phyloP scores from a whole-genome alignment of 1,284 basidiomycete genomes.

The Clitocybe nebularis region DNA sequence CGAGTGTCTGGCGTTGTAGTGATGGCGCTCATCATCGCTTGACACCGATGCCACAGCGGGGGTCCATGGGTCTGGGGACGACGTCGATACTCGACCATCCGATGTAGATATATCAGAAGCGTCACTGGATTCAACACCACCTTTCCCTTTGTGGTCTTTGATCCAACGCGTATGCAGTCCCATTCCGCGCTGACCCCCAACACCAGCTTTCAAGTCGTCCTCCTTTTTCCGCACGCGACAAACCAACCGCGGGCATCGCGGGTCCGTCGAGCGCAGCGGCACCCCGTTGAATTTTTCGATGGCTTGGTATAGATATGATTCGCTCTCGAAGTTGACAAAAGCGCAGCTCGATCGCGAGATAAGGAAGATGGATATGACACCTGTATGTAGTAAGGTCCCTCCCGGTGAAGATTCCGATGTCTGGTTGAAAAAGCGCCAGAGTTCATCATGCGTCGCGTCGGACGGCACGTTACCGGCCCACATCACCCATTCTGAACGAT shows the following conservation, averaged over 20 bases:
- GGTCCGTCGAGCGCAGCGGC: slow-evolving; percentile 62
- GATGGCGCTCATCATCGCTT: slow-evolving; percentile 35
- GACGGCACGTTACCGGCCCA: slow-evolving; percentile 90
- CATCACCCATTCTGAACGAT: slow-evolving; percentile 92
- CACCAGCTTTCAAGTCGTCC: slow-evolving; percentile 87
- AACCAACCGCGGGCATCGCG: slow-evolving; percentile 75
- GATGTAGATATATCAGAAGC: slow-evolving; percentile 18
- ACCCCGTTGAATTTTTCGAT: slow-evolving; percentile 73
- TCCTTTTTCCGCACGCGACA: slow-evolving; percentile 83
- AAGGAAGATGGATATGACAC: slow-evolving; percentile 86
- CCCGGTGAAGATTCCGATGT: slow-evolving; percentile 15
- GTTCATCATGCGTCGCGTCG: slow-evolving; percentile 84
- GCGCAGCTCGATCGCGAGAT: slow-evolving; percentile 92
- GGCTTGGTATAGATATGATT: slow-evolving; percentile 61
- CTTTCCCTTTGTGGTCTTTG: slow-evolving; percentile 51
- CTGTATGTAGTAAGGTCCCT: slow-evolving; percentile 26
- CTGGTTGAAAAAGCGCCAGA: slow-evolving; percentile 82
- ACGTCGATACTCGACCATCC: slow-evolving; percentile 23
- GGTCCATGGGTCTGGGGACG: slow-evolving; percentile 27
- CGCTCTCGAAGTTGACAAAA: slow-evolving; percentile 84
- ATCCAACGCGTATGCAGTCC: slow-evolving; percentile 84
- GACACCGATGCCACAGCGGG: slow-evolving; percentile 29
- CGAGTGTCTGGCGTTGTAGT: slow-evolving; percentile 37
- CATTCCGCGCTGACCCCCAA: slow-evolving; percentile 85
- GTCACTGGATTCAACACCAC: slow-evolving; percentile 10